Evolutionary conservation across 2,329 filamentous ascomycete species (phyloP), one percentile per base, ranked within the genome.

Genomic region (Fusarium sp.): DNA sequence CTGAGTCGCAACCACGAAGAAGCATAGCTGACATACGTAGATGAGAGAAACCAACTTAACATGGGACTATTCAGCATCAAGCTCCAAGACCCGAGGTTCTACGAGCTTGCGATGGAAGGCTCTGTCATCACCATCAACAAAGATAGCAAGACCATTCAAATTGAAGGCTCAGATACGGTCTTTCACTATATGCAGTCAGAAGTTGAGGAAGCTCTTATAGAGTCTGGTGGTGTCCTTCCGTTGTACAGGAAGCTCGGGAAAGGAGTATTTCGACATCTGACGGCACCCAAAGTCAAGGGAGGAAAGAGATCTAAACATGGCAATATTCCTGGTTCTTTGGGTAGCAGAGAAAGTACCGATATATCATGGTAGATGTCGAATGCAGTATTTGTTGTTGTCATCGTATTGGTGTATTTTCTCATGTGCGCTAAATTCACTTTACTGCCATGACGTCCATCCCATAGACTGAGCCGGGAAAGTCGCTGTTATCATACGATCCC

Each of bases 281-380:
- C 72, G 1, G 32, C 41, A 4, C 66, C 65, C 6, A 65, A 45
- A 26, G 28, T 44, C 20, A 68, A 60, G 28, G 35, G 53, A 24
- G 38, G 30, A 24, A 53, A 24, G 11, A 36, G 20, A 18, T 12
- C 24, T 24, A 0, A 0, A 3, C 5, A 6, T 51, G 12, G 11
- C 8, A 20, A 8, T n/a, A 6, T 0, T 20, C 8, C 4, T 24
- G 15, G 3, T 10, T 35, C 48, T 20, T 1, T 35, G 0, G 0
- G 3, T 13, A 35, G 22, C 17, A 24, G 15, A 10, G 4, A 0
- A n/a, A 51, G 48, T 5, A 1, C 4, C 20, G 30, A 51, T 35
- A 35, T 51, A 14, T 35, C 22, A 13, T 51, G 48, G 48, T 51
- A 24, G 30, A 14, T 24, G 3, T 10, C 4, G 3, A 9, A 51